Evolutionary conservation across 495 filamentous ascomycete genomes (phyloP).

Genomic region (Penicillium desertorum): DNA sequence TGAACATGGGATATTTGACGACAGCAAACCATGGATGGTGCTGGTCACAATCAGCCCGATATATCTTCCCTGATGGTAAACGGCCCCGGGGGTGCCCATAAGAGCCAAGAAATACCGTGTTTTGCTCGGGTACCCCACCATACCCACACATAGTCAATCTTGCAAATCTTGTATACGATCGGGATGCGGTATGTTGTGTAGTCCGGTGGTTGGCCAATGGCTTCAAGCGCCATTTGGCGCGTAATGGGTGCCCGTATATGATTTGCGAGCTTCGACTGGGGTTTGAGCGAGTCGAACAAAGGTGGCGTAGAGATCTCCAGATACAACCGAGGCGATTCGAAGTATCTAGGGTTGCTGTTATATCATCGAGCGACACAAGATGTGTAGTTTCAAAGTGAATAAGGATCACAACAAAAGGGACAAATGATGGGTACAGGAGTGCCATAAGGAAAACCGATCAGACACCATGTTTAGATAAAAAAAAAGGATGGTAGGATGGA

Average conservation of each 20-base stretch:
- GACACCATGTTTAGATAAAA: background rate
- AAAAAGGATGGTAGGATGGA: background rate
- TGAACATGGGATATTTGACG: too few relatives aligned
- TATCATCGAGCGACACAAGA: background rate
- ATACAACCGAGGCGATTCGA: background rate
- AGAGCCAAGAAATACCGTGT: background rate
- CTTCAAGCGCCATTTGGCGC: background rate
- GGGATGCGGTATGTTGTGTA: background rate
- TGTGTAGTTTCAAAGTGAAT: background rate
- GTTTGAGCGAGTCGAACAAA: background rate
- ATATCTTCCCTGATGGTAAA: background rate
- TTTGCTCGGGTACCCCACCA: background rate
- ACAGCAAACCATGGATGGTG: background rate
- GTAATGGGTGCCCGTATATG: background rate
- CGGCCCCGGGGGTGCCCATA: too few relatives aligned
- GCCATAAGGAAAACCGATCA: background rate
- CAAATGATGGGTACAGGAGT: background rate
- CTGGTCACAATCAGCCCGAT: background rate
- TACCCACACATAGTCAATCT: background rate
- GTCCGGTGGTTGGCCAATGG: background rate
- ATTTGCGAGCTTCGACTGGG: background rate
- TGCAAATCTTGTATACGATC: background rate
- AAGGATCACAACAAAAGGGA: background rate
- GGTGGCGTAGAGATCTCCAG: background rate
- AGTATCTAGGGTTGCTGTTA: background rate